phyloP scores from a whole-genome alignment of 78 protist genomes.

The Planoprotostelium fungivorum region DNA sequence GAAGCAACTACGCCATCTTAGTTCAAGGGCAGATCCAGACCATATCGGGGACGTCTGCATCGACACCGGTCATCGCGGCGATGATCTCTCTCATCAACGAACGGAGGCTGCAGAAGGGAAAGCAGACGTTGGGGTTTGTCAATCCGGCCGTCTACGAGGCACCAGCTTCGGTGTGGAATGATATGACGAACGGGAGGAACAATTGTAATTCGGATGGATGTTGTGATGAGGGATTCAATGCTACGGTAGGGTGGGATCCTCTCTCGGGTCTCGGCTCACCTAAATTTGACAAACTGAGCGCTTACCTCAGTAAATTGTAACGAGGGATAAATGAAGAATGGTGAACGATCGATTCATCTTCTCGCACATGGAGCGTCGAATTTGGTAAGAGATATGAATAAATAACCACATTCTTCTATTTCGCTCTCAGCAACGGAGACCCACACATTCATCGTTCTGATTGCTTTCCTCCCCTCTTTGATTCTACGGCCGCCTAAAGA shows the following conservation, averaged over 20 bases:
- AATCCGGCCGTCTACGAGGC: constrained; percentile 41
- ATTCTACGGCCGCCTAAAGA: not conserved
- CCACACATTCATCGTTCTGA: not conserved
- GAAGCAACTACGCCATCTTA: too few species aligned
- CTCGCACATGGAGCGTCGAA: too few species aligned
- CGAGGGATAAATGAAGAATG: too few species aligned
- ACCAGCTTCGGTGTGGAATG: constrained; percentile 10
- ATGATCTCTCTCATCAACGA: constrained; percentile 44
- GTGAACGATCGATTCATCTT: too few species aligned
- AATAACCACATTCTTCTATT: too few species aligned
- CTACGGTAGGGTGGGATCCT: constrained; percentile 48
- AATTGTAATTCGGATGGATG: constrained; percentile 22
- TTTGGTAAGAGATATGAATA: too few species aligned
- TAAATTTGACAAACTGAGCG: not conserved
- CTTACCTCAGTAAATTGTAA: too few species aligned
- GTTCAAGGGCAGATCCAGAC: too few species aligned
- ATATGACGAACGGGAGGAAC: constrained; percentile 47
- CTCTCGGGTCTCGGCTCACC: constrained; percentile 45
- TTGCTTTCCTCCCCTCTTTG: not conserved
- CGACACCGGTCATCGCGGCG: constrained; percentile 55
- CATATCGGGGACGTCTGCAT: constrained; percentile 44
- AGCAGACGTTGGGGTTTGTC: constrained; percentile 41
- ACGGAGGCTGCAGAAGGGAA: constrained; percentile 5
- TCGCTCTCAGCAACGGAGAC: too few species aligned
- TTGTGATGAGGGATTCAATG: constrained; percentile 12